Conservation (phyloP, 78 protist genomes). For the Guillardia theta region DNA sequence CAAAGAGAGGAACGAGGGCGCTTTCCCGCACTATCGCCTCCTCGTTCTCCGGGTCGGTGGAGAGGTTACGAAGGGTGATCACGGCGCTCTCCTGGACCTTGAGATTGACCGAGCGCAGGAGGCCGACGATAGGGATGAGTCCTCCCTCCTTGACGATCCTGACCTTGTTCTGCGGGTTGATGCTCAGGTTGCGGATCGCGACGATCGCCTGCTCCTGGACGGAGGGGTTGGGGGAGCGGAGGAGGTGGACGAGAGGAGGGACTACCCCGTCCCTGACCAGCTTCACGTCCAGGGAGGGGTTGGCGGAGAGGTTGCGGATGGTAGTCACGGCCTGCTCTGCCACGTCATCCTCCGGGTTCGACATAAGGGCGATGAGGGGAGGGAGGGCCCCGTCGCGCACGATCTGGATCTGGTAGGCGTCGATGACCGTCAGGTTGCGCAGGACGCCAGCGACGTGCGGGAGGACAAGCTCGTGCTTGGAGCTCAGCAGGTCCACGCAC, state of each 20-base stretch:
- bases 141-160: slow-evolving; percentile 34
- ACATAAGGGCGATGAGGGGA: neutral
- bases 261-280: neutral
- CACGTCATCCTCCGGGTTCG: neutral
- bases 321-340: slow-evolving; percentile 22
- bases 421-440: slow-evolving; percentile 24
- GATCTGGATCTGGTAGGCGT: slow-evolving; percentile 25
- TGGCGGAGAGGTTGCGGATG: neutral
- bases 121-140: slow-evolving; percentile 1
- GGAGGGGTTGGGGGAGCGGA: slow-evolving; percentile 9
- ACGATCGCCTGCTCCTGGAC: slow-evolving; percentile 42
- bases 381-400: neutral
- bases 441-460: slow-evolving; percentile 6
- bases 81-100: neutral
- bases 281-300: neutral
- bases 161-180: neutral
- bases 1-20: slow-evolving; percentile 21
- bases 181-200: slow-evolving; percentile 12
- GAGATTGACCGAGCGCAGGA: neutral
- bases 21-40: neutral
- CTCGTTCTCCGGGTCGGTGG: neutral
- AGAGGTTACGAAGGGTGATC: slow-evolving; percentile 23
- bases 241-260: neutral
- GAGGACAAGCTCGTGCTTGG: slow-evolving; percentile 6
- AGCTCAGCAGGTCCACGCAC: neutral